phyloP scores from a whole-genome alignment of 768 basidiomycete species.

The Candolleomyces eurysporus region DNA sequence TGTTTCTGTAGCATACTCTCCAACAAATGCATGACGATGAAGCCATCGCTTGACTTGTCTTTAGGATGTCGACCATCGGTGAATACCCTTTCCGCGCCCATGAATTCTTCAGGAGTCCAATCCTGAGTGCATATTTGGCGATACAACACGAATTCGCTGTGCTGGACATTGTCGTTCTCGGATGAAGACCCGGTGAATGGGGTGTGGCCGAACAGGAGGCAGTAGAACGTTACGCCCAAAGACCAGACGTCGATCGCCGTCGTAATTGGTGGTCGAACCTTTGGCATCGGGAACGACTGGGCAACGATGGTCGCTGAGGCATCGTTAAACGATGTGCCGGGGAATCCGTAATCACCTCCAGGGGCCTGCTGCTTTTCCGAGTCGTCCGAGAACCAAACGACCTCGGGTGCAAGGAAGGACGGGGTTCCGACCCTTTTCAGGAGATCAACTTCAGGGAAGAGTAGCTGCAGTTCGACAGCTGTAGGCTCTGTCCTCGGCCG shows the following conservation, averaged over 20 bases:
- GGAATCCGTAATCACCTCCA: constrained; percentile 11
- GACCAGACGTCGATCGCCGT: constrained; percentile 48
- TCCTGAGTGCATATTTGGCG: constrained; percentile 40
- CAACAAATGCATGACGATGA: constrained; percentile 30
- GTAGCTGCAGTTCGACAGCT: constrained; percentile 22
- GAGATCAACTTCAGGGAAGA: constrained; percentile 40
- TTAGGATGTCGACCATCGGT: constrained; percentile 35
- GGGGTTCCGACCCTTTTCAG: constrained; percentile 40
- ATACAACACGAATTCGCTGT: constrained; percentile 38
- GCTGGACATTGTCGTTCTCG: constrained; percentile 33
- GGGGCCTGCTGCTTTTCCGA: constrained; percentile 18
- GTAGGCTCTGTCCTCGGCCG: constrained; percentile 7
- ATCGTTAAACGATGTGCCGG: constrained; percentile 6
- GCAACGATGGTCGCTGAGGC: constrained; percentile 15
- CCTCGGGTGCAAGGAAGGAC: constrained; percentile 44
- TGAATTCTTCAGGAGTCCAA: constrained; percentile 35
- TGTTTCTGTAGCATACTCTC: constrained; percentile 42
- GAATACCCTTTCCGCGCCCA: constrained; percentile 34
- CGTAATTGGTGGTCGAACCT: constrained; percentile 38
- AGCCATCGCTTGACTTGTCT: constrained; percentile 27
- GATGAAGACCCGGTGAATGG: constrained; percentile 37
- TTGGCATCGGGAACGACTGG: constrained; percentile 15
- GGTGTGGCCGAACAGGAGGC: constrained; percentile 43
- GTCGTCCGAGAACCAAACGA: constrained; percentile 38
- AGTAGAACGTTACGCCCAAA: constrained; percentile 45